Evolutionary conservation across 139 green algal species (phyloP), one percentile per base, ranked within the genome.

Genomic region (Picochlorum sp.): DNA sequence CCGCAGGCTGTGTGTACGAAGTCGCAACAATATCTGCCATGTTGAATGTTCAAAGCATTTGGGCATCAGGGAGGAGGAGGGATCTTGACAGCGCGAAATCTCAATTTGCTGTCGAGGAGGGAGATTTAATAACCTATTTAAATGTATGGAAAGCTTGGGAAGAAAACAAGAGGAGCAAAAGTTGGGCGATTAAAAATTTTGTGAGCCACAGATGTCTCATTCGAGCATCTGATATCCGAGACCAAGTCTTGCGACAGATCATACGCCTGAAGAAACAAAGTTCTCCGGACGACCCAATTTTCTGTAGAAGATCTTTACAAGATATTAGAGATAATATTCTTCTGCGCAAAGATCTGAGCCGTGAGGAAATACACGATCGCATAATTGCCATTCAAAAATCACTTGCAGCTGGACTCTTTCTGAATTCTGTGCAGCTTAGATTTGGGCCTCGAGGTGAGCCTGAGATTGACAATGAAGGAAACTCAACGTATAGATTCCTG

Each of bases 41-140:
- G 89, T 82, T 94, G 49, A 89, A 75, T 45, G 92, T 97, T 69
- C 92, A 91, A 4, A 82, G 76, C 24, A 82, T 96, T 18, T 98
- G 86, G 16, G 81, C 73, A 34, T 50, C 75, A 54, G 57, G 90
- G 3, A 86, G 85, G 45, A 85, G 94, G 69, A 88, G 96, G 74
- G 81, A 62, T 49, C 86, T 98, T 61, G 84, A 91, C 6, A 90
- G 87, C 20, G 82, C 90, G 20, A 94, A 99, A 74, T 23, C 41
- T 4, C 60, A 56, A 80, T 99, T 99, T 82, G 95, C 93, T 54
- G 91, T 97, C 31, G 92, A 89, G 1, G 93, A 99, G 81, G 88
- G 75, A 61, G 94, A 99, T 78, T 91, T 98, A 77, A 80, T 98
- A 13, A 95, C 89, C 3, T 80, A 96, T 74, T 82, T 99, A 26